Base-by-base conservation (phyloP, 176 grass and related monocot genomes). In the Chloris gayana region DNA sequence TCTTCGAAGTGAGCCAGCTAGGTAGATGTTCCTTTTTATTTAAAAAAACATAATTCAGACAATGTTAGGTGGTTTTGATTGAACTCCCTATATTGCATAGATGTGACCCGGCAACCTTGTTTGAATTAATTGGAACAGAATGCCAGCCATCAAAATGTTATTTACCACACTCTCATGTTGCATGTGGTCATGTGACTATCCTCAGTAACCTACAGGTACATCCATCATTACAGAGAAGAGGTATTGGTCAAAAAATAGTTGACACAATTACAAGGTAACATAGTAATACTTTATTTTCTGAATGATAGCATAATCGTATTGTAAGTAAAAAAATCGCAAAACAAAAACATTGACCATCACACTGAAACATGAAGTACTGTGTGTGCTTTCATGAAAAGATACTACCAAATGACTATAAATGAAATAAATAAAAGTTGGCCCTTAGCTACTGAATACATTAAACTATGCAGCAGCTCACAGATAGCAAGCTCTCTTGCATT, bases 131-230 rank as follows among this genome's bases (percentile, higher is more conserved):
- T 72, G 11, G 34, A 45, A 77, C 21, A 14, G 56, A 34, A 34
- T 24, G 10, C 34, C 41, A 6, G 22, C 6, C 25, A 47, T 46
- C 6, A 2, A 64, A 72, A 0, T 27, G 6, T 27, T 10, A 25
- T 63, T 37, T 37, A 37, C 35, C 35, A 6, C 35, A 37, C 2
- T 37, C 35, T 37, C 35, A 37, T 37, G 35, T 18, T 17, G 47
- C 82, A 67, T 61, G 57, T 88, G 84, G 84, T 89, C 61, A 79
- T 85, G 64, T 74, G 67, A 81, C 87, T 88, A 77, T 85, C 26
- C 86, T 92, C 83, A 92, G 88, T 89, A 79, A 83, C 19, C 93
- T 92, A 64, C 90, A 98, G 92, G 95, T 98, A 85, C 87, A 85
- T 83, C 95, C 95, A 17, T 83, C 81, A 62, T 46, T 95, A 50